Base-by-base conservation (phyloP, 2,329 filamentous ascomycete species). In the Penicillium hordei region DNA sequence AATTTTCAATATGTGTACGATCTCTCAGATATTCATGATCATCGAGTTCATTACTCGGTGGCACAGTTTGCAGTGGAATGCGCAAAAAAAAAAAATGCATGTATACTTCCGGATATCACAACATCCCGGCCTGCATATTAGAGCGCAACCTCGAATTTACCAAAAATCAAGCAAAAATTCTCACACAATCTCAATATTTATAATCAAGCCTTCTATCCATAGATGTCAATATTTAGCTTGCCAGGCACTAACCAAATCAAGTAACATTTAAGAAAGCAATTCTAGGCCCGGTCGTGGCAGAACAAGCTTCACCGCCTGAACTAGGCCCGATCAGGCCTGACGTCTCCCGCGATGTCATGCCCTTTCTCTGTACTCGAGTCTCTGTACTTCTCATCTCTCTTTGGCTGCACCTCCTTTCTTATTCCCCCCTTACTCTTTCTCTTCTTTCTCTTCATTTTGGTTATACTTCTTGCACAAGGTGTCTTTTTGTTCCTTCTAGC, bases 311-410 rank as follows among this genome's bases (percentile, higher is more conserved):
- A 65, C 65, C 63, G 60, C 64, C 60, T 55, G 49, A 31, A 48
- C 67, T 69, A 69, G 54, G 40, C 66, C 66, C 46, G 55, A 61
- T 64, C 50, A 53, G 60, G 62, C 50, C 60, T 66, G 61, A 66
- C 64, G 62, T 65, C 63, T 64, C 53, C 57, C 55, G 60, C 63
- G 59, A 64, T 62, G 62, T 60, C 65, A 65, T 60, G 62, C 63
- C 64, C 60, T 64, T 60, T 57, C 55, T 49, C 55, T 52, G 50
- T 58, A 63, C 27, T 58, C 40, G 61, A 62, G 50, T 62, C 55
- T 62, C 52, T 51, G 42, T 56, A 52, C 61, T 64, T 60, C 60
- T 52, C 57, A 58, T 60, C 61, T 55, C 57, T 59, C 50, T 58
- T 60, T 55, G 52, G 53, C 55, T 65, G 59, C 59, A 60, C 60